These are phyloP conservation scores for Theobroma cacao DNA, from an alignment of 345 rosid genomes.

Conservation along the genomic window DNA sequence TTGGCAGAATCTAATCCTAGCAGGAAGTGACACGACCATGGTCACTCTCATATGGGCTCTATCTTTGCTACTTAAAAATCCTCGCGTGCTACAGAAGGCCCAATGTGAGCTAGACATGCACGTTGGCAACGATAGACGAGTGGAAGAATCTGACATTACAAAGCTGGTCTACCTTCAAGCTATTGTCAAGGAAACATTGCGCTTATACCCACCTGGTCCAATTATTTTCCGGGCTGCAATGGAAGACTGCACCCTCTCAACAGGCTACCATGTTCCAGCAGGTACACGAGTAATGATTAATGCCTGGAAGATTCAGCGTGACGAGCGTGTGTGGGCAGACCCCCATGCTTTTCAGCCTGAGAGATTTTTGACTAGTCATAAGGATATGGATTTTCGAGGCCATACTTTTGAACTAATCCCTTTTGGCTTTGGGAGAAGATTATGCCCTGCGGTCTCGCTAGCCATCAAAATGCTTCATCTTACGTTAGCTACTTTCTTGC, in stretches of 20 bases:
- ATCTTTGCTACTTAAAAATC: slow-evolving; percentile 15
- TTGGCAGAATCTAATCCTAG: slow-evolving; percentile 17
- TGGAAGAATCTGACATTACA: slow-evolving; percentile 22
- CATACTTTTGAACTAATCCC: slow-evolving; percentile 34
- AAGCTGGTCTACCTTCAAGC: slow-evolving; percentile 28
- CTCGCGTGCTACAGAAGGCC: background rate
- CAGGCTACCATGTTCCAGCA: no score
- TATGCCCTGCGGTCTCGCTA: slow-evolving; percentile 33
- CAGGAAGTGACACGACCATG: slow-evolving; percentile 10
- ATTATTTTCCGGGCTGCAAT: no score
- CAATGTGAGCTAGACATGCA: slow-evolving; percentile 17
- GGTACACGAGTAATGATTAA: background rate
- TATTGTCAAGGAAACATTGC: slow-evolving; percentile 34
- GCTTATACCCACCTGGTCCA: slow-evolving; percentile 27
- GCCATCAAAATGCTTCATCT: slow-evolving; percentile 32
- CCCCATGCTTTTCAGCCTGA: background rate
- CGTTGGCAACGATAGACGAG: slow-evolving; percentile 21
- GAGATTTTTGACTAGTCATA: background rate
- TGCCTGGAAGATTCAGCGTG: background rate
- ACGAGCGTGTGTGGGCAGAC: background rate
- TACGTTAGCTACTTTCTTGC: slow-evolving; percentile 38
- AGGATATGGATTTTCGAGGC: slow-evolving; percentile 22
- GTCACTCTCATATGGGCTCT: slow-evolving; percentile 18
- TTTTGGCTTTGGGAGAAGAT: slow-evolving; percentile 37
- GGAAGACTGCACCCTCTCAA: no score